Evolutionary conservation across 805 yeast genomes (phyloP), one percentile per base, ranked within the genome.

Genomic region (Metschnikowia sp.): DNA sequence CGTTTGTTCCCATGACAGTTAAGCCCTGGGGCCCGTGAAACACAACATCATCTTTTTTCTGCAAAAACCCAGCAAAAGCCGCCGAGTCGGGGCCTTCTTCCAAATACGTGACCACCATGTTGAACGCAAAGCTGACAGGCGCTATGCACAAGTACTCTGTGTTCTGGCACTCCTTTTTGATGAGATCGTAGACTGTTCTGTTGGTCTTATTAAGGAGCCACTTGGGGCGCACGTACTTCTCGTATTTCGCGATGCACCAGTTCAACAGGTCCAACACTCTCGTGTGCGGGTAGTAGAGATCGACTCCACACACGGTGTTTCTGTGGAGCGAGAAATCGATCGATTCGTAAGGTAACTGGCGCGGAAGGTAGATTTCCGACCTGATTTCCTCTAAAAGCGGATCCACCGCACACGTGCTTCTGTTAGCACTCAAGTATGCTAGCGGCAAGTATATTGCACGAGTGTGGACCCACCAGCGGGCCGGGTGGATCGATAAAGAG

Each of bases 401-500:
- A 51, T 81, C 85, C 44, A 85, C 57, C 6, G 75, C 78, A 58
- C 89, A 84, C 45, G 75, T 69, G 33, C 76, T 71, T 47, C 69
- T 69, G 30, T 77, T 74, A 41, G 87, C 71, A 11, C 86, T 81
- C 8, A 94, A 63, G 63, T 92, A 94, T 13, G 97, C 92, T 58
- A 92, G 70, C 0, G 98, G 91, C 32, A 87, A 65, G 59, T 91
- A 94, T 19, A 94, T 88, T 0, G 94, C 96, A 47, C 99, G 75
- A 0, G 97, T 91, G 61, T 94, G 99, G 19, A 92, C 97, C 99
- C 99, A 94, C 99, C 98, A 94, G 61, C 88, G 79, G 32, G 91
- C 95, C 1, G 99, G 99, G 61, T 94, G 98, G 36, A 90, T 73
- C 0, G 96, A 96, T 2, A 85, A 59, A 41, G 74, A 61, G 51